phyloP scores from a whole-genome alignment of 1,284 basidiomycete species.

The Sporisorium sorghi region DNA sequence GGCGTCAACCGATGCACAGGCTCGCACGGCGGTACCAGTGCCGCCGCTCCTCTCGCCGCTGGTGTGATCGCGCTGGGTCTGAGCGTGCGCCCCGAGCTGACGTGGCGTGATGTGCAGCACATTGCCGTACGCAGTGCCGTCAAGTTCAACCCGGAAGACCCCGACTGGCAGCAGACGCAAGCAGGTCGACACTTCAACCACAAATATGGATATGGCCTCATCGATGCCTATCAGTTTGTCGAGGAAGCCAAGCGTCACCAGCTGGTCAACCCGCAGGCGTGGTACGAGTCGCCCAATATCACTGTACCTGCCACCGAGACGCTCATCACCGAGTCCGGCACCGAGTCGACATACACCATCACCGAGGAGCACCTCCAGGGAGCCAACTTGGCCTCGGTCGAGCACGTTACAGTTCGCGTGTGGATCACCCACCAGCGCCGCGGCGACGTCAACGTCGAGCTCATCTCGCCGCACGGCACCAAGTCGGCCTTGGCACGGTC shows the following conservation, averaged over 20 bases:
- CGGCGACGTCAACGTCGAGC: constrained; percentile 92
- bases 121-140: constrained; percentile 84
- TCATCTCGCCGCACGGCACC: constrained; percentile 86
- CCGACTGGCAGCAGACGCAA: constrained; percentile 91
- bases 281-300: constrained; percentile 71
- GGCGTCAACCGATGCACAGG: constrained; percentile 85
- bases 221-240: constrained; percentile 87
- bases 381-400: constrained; percentile 86
- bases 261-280: constrained; percentile 92
- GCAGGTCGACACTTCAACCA: constrained; percentile 87
- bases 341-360: constrained; percentile 78
- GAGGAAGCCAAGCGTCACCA: constrained; percentile 84
- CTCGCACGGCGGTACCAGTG: constrained; percentile 93
- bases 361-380: constrained; percentile 78
- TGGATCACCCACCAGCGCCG: constrained; percentile 89
- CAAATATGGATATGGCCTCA: constrained; percentile 93
- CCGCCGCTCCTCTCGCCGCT: constrained; percentile 90
- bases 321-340: constrained; percentile 77
- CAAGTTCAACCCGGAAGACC: constrained; percentile 86
- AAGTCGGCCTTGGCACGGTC: constrained; percentile 84
- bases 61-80: constrained; percentile 66
- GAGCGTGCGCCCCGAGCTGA: constrained; percentile 78
- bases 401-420: constrained; percentile 92
- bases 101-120: constrained; percentile 97
- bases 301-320: constrained; percentile 49